Evolutionary conservation across 805 yeast genomes (phyloP), one percentile per base, ranked within the genome.

Genomic region (Candida multigemmis): DNA sequence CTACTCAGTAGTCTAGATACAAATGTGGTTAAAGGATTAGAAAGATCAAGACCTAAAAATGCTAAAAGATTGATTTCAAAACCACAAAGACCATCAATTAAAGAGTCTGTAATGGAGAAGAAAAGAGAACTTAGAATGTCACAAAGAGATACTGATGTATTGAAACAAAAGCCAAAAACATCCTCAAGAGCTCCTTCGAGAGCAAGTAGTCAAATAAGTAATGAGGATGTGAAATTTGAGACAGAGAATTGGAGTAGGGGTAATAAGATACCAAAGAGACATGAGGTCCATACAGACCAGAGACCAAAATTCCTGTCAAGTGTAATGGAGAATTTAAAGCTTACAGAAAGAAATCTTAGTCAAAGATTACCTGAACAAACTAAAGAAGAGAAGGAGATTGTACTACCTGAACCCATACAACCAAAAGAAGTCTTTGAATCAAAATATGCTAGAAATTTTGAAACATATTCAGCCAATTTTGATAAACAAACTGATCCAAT

Each of bases 1-100:
- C 33, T 73, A 7, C 36, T 62, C 11, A 23, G 42, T 7, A 55
- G 45, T 19, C 37, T 71, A 15, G 80, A 73, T 27, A 28, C 55
- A 1, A 63, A 54, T 30, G 61, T 66, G 1, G 61, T 63, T 25
- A 77, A 68, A 38, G 83, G 82, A 0, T 50, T 83, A 10, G 86
- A 77, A 31, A 62, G 73, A 41, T 56, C 74, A 1, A 69, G 61
- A 25, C 83, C 83, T 4, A 25, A 35, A 6, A 44, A 35, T n/a
- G n/a, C n/a, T n/a, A n/a, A n/a, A n/a, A 14, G 12, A 16, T 5
- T 17, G 7, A 23, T 14, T 6, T 19, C n/a, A 13, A 58, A 45
- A 22, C 25, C 48, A 4, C n/a, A n/a, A n/a, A 53, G 70, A 25
- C 66, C 68, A 3, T 69, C 81, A 1, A 47, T 71, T 22, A 60